Evolutionary conservation across 257 asterid species (phyloP), one percentile per base, ranked within the genome.

Genomic region (Forsythia viridissima): DNA sequence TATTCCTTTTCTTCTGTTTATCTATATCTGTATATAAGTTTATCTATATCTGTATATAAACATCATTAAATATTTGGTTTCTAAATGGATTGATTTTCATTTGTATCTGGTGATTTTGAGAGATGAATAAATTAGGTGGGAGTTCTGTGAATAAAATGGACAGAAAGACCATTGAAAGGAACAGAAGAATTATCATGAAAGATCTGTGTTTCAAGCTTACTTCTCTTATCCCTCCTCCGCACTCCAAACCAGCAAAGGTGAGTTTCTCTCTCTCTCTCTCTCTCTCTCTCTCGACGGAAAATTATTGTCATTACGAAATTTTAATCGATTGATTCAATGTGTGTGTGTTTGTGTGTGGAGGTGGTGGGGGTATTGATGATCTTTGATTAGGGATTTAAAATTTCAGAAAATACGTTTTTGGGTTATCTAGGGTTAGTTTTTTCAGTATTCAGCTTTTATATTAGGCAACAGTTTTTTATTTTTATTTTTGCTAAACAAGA

Each of bases 191-290:
- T 76, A 48, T 36, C 9, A 76, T 86, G 84, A 86, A 79, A 75
- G 70, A 39, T 63, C 77, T 83, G 52, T 79, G 70, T 80, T 76
- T 72, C 16, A 24, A 74, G 67, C 87, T 86, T 55, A 46, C 73
- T 48, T 83, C 87, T 24, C 77, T 79, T 74, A 82, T 86, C 71
- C 89, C 89, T n/a, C 61, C 79, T 72, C 70, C 73, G 21, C 81
- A 81, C 72, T 75, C 81, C 36, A 63, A 52, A 3, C 42, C 81
- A 68, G 5, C 85, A 8, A 75, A 79, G 89, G 91, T 30, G 24
- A 30, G 2, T 30, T 1, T 30, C 34, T 30, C 34, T 30, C 34
- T 30, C 34, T 30, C 34, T 30, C 34, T 30, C 34, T 30, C 34
- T 30, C 34, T 30, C 34, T 30, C 34, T 30, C 34, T 30, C 34